Percentiles rank a stretch among this genome's conserved stretches.
phyloP scores from a whole-genome alignment of 257 asterid genomes.

The Solanum chilense region DNA sequence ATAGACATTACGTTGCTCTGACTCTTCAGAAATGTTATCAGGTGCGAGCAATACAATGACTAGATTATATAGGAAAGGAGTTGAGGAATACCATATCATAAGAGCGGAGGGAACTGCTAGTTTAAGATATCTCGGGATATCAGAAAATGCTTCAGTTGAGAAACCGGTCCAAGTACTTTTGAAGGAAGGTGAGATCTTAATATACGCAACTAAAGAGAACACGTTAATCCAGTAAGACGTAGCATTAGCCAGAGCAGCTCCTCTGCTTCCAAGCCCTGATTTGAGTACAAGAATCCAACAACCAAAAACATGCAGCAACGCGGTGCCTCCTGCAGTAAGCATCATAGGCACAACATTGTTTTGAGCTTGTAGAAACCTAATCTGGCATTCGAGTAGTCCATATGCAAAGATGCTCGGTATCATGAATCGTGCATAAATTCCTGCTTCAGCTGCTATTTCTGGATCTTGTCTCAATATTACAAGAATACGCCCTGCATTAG shows the following conservation, averaged over 20 bases:
- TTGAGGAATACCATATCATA: slow-evolving; percentile 44
- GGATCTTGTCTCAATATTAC: slow-evolving; percentile 45
- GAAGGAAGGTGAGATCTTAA: slow-evolving; percentile 38
- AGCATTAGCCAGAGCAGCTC: slow-evolving; percentile 65
- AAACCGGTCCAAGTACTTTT: slow-evolving; percentile 49
- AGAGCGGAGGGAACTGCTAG: slow-evolving; percentile 56
- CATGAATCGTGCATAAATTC: slow-evolving; percentile 44
- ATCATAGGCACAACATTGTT: slow-evolving; percentile 62
- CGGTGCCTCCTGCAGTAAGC: slow-evolving; percentile 44
- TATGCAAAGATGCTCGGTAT: slow-evolving; percentile 57
- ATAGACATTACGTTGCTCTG: neutral
- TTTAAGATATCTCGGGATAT: slow-evolving; percentile 40
- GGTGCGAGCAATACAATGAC: neutral
- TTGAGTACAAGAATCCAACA: slow-evolving; percentile 55
- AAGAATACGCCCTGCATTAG: neutral
- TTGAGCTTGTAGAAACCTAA: slow-evolving; percentile 56
- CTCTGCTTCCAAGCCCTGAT: slow-evolving; percentile 49
- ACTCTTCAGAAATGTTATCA: neutral
- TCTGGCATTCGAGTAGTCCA: slow-evolving; percentile 50
- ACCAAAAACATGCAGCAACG: slow-evolving; percentile 29
- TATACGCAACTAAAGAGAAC: slow-evolving; percentile 29
- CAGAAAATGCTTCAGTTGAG: slow-evolving; percentile 37
- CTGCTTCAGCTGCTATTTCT: slow-evolving; percentile 51
- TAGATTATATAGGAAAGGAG: neutral
- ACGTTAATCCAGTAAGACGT: slow-evolving; percentile 58